Evolutionary conservation across 805 yeast genomes (phyloP), one percentile per base, ranked within the genome.

Genomic region (Candida multigemmis): DNA sequence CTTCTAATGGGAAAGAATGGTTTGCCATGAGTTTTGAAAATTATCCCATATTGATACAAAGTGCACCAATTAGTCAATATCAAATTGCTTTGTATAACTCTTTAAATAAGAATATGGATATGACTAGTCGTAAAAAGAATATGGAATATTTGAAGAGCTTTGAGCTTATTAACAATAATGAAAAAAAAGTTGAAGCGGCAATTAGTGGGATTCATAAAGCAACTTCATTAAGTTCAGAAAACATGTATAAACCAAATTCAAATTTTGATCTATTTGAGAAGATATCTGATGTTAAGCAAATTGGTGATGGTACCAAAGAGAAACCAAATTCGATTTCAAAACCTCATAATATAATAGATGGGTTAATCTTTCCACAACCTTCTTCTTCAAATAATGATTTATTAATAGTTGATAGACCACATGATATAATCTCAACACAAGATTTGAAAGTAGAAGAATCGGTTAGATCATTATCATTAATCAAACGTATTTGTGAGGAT

Each of bases 31-130:
- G 93, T 13, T 80, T 76, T 38, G 48, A 54, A 14, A 67, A 75
- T 38, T 89, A 78, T 46, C 96, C 96, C 0, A 76, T 93, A 0
- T 53, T 89, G 25, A 85, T 89, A 6, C 71, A 74, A 30, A 71
- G 84, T 6, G 91, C 96, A 0, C 89, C 94, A 0, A 42, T 68
- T 2, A 78, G 95, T 0, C 62, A 68, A 26, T 85, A 78, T 53
- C 74, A 68, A 30, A 25, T 50, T 36, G 43, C 47, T 8, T 39
- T 60, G 21, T 50, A 49, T 35, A 48, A 48, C 22, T 27, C 46
- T 11, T 47, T 46, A 6, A 42, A 40, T 15, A 28, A 41, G 6
- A 19, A 31, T 11, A n/a, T n/a, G n/a, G n/a, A n/a, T n/a, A n/a
- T n/a, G 9, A 7, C 19, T 7, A 7, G 19, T 17, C 19, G 10